These are phyloP conservation scores for Cenchrus americanus DNA, from an alignment of 176 grass and related monocot species.

Conservation along the genomic window DNA sequence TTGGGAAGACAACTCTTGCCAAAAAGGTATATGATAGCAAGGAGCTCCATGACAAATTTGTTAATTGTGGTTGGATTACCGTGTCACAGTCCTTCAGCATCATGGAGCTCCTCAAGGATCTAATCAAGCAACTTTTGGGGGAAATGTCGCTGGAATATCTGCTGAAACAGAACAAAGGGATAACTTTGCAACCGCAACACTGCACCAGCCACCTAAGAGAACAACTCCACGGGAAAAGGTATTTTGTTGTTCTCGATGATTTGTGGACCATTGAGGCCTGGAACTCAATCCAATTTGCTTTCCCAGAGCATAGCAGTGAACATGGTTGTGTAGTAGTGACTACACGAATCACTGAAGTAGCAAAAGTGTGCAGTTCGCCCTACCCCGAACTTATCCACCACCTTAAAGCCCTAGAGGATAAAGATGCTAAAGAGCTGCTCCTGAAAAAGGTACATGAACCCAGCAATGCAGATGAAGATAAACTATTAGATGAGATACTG, in stretches of 20 bases:
- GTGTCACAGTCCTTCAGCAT: slow-evolving; percentile 14
- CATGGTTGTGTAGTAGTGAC: slow-evolving; percentile 34
- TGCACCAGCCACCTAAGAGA: too few relatives aligned
- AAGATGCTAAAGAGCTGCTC: not conserved
- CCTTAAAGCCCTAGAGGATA: not conserved
- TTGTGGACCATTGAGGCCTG: slow-evolving; percentile 27
- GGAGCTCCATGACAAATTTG: not conserved
- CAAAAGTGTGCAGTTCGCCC: too few relatives aligned
- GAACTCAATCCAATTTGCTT: not conserved
- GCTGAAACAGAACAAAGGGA: too few relatives aligned
- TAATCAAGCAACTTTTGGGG: not conserved
- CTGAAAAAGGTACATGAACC: not conserved
- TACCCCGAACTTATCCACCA: not conserved
- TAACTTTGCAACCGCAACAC: too few relatives aligned
- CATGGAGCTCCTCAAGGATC: not conserved
- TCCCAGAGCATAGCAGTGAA: not conserved
- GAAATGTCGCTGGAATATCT: too few relatives aligned
- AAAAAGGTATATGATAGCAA: slow-evolving; percentile 9
- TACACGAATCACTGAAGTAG: not conserved
- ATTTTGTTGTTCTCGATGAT: slow-evolving; percentile 48
- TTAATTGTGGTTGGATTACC: not conserved
- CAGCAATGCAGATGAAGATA: too few relatives aligned
- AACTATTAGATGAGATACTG: not conserved
- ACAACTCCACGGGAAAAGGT: not conserved
- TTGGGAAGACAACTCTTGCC: slow-evolving; percentile 35